phyloP scores from a whole-genome alignment of 495 filamentous ascomycete species.

The Hypoxylon crocopeplum region DNA sequence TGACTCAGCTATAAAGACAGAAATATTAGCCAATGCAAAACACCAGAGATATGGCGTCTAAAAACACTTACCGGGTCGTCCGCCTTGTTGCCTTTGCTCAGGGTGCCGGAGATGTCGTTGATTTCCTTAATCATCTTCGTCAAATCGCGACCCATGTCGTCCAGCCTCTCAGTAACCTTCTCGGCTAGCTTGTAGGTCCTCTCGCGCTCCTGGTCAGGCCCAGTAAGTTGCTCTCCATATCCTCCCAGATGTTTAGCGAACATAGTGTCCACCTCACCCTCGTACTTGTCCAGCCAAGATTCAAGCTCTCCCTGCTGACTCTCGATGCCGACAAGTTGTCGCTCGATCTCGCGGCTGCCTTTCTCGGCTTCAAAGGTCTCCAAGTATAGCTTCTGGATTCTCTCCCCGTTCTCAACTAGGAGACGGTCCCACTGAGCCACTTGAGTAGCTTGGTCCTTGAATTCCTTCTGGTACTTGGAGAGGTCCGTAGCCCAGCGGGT shows the following conservation, averaged over 20 bases:
- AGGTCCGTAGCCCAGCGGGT: slow-evolving; percentile 97
- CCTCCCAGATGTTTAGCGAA: slow-evolving; percentile 68
- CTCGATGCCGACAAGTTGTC: slow-evolving; percentile 86
- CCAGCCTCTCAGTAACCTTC: slow-evolving; percentile 83
- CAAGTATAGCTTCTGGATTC: slow-evolving; percentile 86
- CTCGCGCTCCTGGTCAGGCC: slow-evolving; percentile 93
- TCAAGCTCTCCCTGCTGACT: slow-evolving; percentile 89
- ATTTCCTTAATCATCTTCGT: slow-evolving; percentile 97
- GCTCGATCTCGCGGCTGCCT: slow-evolving; percentile 87
- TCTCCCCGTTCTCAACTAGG: slow-evolving; percentile 89
- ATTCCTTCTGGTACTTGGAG: slow-evolving; percentile 93
- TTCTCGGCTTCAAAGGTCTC: slow-evolving; percentile 90
- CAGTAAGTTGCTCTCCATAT: slow-evolving; percentile 73
- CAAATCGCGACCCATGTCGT: slow-evolving; percentile 90
- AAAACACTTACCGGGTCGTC: slow-evolving; percentile 82
- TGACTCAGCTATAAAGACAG: slow-evolving; percentile 73
- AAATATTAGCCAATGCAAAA: slow-evolving; percentile 15
- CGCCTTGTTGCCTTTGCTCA: slow-evolving; percentile 86
- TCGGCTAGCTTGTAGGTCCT: slow-evolving; percentile 92
- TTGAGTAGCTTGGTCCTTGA: slow-evolving; percentile 84
- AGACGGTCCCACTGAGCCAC: slow-evolving; percentile 90
- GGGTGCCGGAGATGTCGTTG: slow-evolving; percentile 79
- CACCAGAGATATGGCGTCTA: not conserved
- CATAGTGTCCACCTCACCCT: slow-evolving; percentile 85
- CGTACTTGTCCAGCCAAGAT: slow-evolving; percentile 85